Percentiles rank a stretch among this genome's conserved stretches.
phyloP scores from a whole-genome alignment of 2,329 filamentous ascomycete species.

The Chrysoporthe puriensis region DNA sequence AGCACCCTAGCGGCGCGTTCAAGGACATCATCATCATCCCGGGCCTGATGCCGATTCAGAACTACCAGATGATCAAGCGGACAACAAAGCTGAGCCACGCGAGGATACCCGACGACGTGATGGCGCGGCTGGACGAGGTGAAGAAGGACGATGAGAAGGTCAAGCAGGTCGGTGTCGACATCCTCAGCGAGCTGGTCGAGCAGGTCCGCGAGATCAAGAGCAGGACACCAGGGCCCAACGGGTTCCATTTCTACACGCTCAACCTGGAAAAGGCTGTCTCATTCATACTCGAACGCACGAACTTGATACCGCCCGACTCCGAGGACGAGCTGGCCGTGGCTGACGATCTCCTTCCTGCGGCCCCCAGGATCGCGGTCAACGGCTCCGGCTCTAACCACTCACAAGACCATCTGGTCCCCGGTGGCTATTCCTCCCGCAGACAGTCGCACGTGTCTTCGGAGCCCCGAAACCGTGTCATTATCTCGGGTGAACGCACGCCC shows the following conservation, averaged over 20 bases:
- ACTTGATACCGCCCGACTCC: constrained; percentile 70
- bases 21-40: constrained; percentile 88
- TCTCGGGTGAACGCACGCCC: constrained; percentile 62
- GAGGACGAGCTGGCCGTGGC: constrained; percentile 51
- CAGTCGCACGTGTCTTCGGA: constrained; percentile 82
- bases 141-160: constrained; percentile 81
- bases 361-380: constrained; percentile 57
- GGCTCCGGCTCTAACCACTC: constrained; percentile 45
- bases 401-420: constrained; percentile 21
- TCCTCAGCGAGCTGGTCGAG: constrained; percentile 82
- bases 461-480: constrained; percentile 85
- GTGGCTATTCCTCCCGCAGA: constrained; percentile 52
- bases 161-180: constrained; percentile 78
- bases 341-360: constrained; percentile 49
- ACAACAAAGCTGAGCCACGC: constrained; percentile 96
- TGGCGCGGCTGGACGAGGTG: constrained; percentile 71
- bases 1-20: constrained; percentile 84
- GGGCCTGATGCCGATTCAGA: constrained; percentile 96
- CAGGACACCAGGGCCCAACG: constrained; percentile 64
- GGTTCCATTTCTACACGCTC: constrained; percentile 97
- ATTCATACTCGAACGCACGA: constrained; percentile 83
- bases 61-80: constrained; percentile 91
- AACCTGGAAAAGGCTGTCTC: constrained; percentile 96
- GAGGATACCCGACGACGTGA: constrained; percentile 71
- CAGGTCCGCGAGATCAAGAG: constrained; percentile 69